Conservation (phyloP, 257 asterid species). For the Nicotiana otophora region DNA sequence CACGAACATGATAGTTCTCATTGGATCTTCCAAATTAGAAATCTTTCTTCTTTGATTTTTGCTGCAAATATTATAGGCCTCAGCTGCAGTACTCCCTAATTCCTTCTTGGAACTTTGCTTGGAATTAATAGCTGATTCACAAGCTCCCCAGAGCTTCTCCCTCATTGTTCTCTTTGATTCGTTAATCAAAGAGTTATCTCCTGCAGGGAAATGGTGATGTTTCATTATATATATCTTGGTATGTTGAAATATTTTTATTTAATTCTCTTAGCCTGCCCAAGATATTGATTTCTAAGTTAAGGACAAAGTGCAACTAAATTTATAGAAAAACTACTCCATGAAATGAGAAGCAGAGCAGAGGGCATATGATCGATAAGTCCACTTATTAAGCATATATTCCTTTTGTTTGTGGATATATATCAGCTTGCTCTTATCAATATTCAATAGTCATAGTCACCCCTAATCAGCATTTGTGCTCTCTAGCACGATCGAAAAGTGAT, state of each 20-base stretch:
- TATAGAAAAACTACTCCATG: constrained; percentile 20
- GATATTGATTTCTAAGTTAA: neutral
- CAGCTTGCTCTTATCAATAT: neutral
- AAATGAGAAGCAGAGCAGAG: neutral
- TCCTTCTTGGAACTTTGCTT: constrained; percentile 19
- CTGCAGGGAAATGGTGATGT: constrained; percentile 28
- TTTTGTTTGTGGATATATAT: neutral
- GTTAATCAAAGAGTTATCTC: constrained; percentile 16
- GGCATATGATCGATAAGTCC: neutral
- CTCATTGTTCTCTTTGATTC: constrained; percentile 18
- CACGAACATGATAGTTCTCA: constrained; percentile 57
- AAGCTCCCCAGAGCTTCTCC: constrained; percentile 20
- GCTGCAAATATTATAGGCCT: neutral
- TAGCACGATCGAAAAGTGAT: too few species aligned
- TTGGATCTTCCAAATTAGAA: constrained; percentile 48
- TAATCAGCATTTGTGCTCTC: neutral
- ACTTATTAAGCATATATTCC: constrained; percentile 6
- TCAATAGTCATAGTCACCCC: neutral
- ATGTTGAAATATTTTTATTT: neutral
- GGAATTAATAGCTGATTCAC: neutral
- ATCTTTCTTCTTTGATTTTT: constrained; percentile 31
- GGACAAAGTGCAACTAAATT: neutral
- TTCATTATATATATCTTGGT: constrained; percentile 24
- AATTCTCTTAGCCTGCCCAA: neutral
- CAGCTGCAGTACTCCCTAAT: neutral